phyloP scores from a whole-genome alignment of 2,329 filamentous ascomycete species.

The Aspergillus aculeatinus region DNA sequence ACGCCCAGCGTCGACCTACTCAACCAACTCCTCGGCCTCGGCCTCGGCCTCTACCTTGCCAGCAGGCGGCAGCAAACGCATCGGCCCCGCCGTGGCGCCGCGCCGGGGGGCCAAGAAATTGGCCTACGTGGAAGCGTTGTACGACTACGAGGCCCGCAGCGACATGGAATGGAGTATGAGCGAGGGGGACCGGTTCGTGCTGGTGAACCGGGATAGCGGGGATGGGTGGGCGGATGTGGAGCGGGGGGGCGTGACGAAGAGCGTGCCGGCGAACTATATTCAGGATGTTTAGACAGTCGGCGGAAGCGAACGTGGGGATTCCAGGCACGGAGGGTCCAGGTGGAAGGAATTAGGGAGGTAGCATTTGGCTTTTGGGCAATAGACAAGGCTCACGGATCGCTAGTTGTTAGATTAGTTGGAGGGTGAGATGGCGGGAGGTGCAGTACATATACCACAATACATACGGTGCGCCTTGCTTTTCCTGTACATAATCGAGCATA shows the following conservation, averaged over 20 bases:
- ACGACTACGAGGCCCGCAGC: constrained; percentile 83
- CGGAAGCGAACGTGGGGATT: too few species aligned
- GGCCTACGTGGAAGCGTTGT: constrained; percentile 88
- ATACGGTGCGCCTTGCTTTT: too few species aligned
- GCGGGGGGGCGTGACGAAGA: constrained; percentile 79
- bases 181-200: constrained; percentile 87
- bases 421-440: too few species aligned
- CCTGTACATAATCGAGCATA: too few species aligned
- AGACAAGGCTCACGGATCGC: not conserved
- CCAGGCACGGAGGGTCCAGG: too few species aligned
- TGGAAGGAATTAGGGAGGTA: not conserved
- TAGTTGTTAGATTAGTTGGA: not conserved
- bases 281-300: constrained; percentile 59
- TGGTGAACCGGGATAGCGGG: constrained; percentile 82
- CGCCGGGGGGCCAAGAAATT: constrained; percentile 89
- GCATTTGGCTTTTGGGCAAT: constrained; percentile 1
- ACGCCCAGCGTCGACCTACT: constrained; percentile 73
- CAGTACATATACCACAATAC: too few species aligned
- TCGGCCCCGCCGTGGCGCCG: constrained; percentile 88
- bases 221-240: constrained; percentile 98
- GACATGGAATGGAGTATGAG: constrained; percentile 86
- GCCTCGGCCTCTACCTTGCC: not conserved
- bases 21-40: constrained; percentile 68
- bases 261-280: constrained; percentile 92
- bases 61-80: constrained; percentile 63